A percentile compares a stretch with the other conserved stretches of the same genome.
Evolutionary conservation across 2,329 filamentous ascomycete genomes (phyloP).

Genomic region (Aspergillus spinulosporus): DNA sequence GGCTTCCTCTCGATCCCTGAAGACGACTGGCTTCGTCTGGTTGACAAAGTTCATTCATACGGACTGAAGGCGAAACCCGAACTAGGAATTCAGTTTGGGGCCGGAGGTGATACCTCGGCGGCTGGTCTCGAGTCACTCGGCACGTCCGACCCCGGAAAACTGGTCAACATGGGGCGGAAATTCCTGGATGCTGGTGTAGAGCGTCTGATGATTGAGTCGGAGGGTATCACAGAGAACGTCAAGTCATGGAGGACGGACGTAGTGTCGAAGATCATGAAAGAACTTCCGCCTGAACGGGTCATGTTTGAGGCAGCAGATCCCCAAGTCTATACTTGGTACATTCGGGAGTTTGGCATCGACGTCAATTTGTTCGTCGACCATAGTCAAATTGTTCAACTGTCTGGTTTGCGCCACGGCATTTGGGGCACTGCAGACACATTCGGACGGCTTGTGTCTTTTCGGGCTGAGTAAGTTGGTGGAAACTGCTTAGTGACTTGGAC

Average conservation of each 20-base stretch:
- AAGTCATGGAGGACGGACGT: slow-evolving; percentile 57
- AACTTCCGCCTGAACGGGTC: slow-evolving; percentile 53
- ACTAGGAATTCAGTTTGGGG: slow-evolving; percentile 59
- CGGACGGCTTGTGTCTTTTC: slow-evolving; percentile 52
- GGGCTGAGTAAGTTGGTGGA: slow-evolving; percentile 25
- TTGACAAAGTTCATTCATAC: slow-evolving; percentile 50
- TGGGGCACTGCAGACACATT: slow-evolving; percentile 60
- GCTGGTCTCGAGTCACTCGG: slow-evolving; percentile 50
- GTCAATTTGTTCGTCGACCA: slow-evolving; percentile 61
- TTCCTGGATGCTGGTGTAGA: slow-evolving; percentile 57
- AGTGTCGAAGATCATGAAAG: slow-evolving; percentile 54
- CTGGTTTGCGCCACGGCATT: slow-evolving; percentile 53
- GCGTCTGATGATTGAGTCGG: slow-evolving; percentile 60
- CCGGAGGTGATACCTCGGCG: slow-evolving; percentile 54
- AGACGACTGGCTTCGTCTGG: slow-evolving; percentile 55
- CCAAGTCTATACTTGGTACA: slow-evolving; percentile 58
- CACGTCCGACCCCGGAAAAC: slow-evolving; percentile 51
- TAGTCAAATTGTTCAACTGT: slow-evolving; percentile 59
- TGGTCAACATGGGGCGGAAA: slow-evolving; percentile 51
- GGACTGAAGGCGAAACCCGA: slow-evolving; percentile 58
- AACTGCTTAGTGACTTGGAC: too few species aligned
- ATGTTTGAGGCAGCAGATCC: slow-evolving; percentile 62
- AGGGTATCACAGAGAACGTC: slow-evolving; percentile 61
- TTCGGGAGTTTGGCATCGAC: slow-evolving; percentile 59
- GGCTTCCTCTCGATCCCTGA: slow-evolving; percentile 57